Evolutionary conservation across 1,284 basidiomycete species (phyloP), one percentile per base, ranked within the genome.

Genomic region (Vanrija sp.): DNA sequence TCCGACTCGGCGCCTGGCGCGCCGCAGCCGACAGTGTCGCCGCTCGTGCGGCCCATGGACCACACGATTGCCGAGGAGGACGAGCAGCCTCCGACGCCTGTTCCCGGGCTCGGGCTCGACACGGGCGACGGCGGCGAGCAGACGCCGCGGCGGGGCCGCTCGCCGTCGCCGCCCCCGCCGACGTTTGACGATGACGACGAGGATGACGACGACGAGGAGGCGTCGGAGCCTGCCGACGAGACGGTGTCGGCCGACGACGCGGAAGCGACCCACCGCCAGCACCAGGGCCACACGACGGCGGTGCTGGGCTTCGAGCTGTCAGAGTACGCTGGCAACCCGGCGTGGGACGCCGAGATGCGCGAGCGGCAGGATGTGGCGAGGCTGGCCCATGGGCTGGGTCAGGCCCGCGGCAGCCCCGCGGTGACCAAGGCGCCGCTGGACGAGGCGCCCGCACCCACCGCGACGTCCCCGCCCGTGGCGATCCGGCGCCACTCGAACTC

Each of bases 291-390:
- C 23, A 43, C 46, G 3, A 31, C 36, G 20, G 52, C 56, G 4
- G 45, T 49, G 5, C 56, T 58, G 46, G 56, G 56, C 19, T 58
- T 58, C 23, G 56, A 54, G 18, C 18, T 51, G 31, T n/a, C 31
- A 41, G 42, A 48, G 37, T 51, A 51, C 54, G 39, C 31, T 20
- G 23, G 15, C 15, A 15, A 42, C 9, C 31, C 61, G 59, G 65
- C 12, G 12, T 31, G 31, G 31, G 31, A 31, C 31, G 31, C 31
- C 9, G 31, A 31, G 15, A 31, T 31, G 31, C 31, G 31, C 12
- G 31, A 31, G 31, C 6, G 31, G 10, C 31, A 31, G 31, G 10
- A 31, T 14, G 9, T 31, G 12, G 31, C 31, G 12, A 9, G 31
- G 9, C 12, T 31, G 31, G 31, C 31, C 31, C 31, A 47, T 18